Conservation (phyloP, 164 flowering plant species). For the Protea cynaroides region DNA sequence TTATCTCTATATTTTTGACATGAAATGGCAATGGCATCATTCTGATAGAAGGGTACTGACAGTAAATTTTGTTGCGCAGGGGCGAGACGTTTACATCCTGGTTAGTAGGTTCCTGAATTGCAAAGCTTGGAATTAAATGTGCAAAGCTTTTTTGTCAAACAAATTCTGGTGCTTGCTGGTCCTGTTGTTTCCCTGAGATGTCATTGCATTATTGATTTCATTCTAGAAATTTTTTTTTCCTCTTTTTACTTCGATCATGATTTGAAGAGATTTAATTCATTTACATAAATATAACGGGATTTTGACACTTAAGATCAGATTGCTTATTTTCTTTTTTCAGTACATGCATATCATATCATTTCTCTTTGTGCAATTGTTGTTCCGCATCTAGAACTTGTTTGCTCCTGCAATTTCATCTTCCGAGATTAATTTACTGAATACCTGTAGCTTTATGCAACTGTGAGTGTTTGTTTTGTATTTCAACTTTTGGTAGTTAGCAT, state of each 20-base stretch:
- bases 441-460: no score
- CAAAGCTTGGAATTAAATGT: conserved; percentile 9
- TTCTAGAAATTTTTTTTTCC: background rate
- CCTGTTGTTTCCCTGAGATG: background rate
- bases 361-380: no score
- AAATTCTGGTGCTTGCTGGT: conserved; percentile 1
- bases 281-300: no score
- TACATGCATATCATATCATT: background rate
- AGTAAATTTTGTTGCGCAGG: conserved; percentile 53
- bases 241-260: background rate
- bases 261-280: no score
- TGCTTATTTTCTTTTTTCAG: background rate
- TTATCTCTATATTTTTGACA: background rate
- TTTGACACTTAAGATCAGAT: background rate
- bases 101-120: conserved; percentile 41
- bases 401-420: no score
- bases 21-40: background rate
- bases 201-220: no score
- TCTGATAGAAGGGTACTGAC: conserved; percentile 5
- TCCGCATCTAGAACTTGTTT: no score
- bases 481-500: no score
- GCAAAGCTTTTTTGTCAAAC: background rate
- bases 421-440: no score
- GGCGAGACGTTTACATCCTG: conserved; percentile 95
- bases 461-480: no score